phyloP scores from a whole-genome alignment of 1,284 basidiomycete genomes.

The Phellinidium pouzarii region DNA sequence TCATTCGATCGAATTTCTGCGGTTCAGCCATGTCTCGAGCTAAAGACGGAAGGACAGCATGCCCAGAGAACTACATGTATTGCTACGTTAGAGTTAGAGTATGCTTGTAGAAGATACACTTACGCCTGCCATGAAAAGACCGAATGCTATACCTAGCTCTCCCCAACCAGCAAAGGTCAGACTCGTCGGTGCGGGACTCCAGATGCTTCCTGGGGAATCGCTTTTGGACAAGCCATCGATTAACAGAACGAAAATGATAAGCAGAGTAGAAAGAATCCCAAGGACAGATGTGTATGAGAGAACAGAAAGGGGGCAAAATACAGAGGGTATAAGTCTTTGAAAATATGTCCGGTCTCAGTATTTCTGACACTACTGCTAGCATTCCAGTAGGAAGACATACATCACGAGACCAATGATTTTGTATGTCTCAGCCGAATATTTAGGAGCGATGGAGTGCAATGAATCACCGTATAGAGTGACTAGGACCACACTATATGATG shows the following conservation, averaged over 20 bases:
- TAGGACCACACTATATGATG: constrained; percentile 59
- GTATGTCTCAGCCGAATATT: constrained; percentile 62
- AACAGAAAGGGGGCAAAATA: constrained; percentile 77
- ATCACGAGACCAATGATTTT: constrained; percentile 70
- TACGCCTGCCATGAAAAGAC: constrained; percentile 93
- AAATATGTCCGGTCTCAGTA: not conserved
- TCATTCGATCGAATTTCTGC: constrained; percentile 74
- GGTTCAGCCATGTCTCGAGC: constrained; percentile 89
- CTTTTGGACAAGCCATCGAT: constrained; percentile 79
- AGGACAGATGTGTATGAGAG: constrained; percentile 83
- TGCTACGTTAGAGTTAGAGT: not conserved
- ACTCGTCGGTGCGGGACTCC: constrained; percentile 68
- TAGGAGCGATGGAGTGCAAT: constrained; percentile 64
- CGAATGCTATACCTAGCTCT: constrained; percentile 74
- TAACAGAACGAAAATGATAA: constrained; percentile 76
- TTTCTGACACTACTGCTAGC: not conserved
- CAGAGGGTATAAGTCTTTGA: constrained; percentile 69
- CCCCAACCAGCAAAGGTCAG: constrained; percentile 47
- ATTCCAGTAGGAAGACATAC: constrained; percentile 36
- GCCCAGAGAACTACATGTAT: constrained; percentile 71
- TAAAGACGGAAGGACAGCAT: constrained; percentile 87
- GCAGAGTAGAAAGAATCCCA: constrained; percentile 73
- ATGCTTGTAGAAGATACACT: constrained; percentile 24
- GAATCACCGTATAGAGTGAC: constrained; percentile 86
- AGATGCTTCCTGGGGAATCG: constrained; percentile 78